Base-by-base conservation (phyloP, 345 rosid species). In the Pseudoturritis turrita region DNA sequence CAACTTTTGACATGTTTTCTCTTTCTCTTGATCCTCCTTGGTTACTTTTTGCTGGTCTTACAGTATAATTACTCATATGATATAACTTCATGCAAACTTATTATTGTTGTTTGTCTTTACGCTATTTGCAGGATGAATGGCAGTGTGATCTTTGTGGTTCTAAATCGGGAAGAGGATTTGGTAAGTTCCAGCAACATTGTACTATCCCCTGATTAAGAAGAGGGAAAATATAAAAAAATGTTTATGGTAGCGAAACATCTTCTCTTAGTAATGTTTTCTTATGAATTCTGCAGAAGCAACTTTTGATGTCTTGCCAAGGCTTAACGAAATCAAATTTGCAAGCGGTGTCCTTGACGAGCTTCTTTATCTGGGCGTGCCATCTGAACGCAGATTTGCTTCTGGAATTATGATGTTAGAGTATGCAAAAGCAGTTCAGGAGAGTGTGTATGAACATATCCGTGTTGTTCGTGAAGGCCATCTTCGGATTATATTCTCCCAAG, bases 381-480 rank as follows among this genome's bases (percentile, higher is more conserved):
- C 84, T 62, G 99, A 95, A 75, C 78, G 82, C 52, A 89, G 97
- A 81, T 82, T 58, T 68, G 66, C 91, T 55, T 81, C 91, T 41
- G 99, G 97, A 72, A 49, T 86, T 74, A 89, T 95, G 96, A 80
- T 82, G 70, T 80, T 95, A 76, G 96, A 95, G 68, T 95, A 89
- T 79, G 88, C 76, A 47, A 95, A 91, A 81, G 97, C 96, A 50
- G 96, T 95, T 68, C 96, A 91, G 71, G 99, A 91, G 82, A 95
- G 89, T 84, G 96, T 95, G 22, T 89, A 91, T 67, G 99, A 95
- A 83, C 93, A 95, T 57, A 90, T 91, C 79, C 99, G 97, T 66
- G 96, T 95, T 74, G 93, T 95, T 52, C 97, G 96, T 39, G 99
- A 91, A 87, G 99, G 99, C 70, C 93, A 85, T 78, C 96, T 95